Evolutionary conservation across 2,329 filamentous ascomycete genomes (phyloP).

Genomic region (Fonsecaea monophora): DNA sequence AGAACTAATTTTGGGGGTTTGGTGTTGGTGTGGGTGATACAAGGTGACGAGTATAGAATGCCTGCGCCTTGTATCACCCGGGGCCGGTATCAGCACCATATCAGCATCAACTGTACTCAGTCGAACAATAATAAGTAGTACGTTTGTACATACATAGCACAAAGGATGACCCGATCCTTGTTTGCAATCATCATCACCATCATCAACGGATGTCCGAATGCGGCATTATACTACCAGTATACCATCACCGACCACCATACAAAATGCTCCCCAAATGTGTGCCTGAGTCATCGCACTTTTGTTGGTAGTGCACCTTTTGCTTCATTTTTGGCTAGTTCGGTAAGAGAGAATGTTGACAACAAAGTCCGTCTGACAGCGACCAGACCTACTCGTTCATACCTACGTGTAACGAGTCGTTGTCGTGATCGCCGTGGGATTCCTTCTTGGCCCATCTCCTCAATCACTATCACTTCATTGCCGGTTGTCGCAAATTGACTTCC

Average conservation of each 20-base stretch:
- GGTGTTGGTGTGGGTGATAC: background rate
- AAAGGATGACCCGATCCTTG: constrained; percentile 16
- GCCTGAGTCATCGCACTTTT: constrained; percentile 15
- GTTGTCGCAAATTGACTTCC: constrained; percentile 12
- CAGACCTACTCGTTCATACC: background rate
- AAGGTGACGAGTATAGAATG: background rate
- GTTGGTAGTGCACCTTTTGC: background rate
- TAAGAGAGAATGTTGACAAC: background rate
- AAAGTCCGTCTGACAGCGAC: background rate
- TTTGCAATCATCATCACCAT: background rate
- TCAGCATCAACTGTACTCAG: too few relatives aligned
- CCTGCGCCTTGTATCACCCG: background rate
- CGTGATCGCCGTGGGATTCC: background rate
- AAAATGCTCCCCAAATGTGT: background rate
- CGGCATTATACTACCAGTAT: constrained; percentile 4
- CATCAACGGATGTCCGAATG: background rate
- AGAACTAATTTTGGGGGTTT: background rate
- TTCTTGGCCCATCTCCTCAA: constrained; percentile 1
- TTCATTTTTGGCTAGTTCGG: constrained; percentile 12
- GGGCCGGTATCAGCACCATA: background rate
- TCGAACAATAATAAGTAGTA: background rate
- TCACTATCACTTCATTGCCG: constrained; percentile 13
- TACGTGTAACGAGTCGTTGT: background rate
- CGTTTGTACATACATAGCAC: background rate
- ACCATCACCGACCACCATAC: background rate